phyloP scores from a whole-genome alignment of 495 filamentous ascomycete species.

The Bacidia gigantensis region DNA sequence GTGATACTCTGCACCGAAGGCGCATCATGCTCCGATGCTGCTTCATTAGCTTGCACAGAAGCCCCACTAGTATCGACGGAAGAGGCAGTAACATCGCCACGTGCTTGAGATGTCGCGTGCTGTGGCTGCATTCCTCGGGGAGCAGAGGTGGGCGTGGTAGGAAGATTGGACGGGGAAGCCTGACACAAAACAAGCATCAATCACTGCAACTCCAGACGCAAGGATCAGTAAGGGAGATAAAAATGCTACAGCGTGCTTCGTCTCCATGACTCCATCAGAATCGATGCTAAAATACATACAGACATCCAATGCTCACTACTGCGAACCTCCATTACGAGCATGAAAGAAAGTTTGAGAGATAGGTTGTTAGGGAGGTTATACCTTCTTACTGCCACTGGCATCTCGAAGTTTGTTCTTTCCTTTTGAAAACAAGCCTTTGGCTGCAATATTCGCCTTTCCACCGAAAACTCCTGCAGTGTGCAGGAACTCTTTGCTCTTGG shows the following conservation, averaged over 20 bases:
- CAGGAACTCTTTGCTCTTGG: conserved; percentile 72
- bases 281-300: conserved; percentile 9
- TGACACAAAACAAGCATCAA: conserved; percentile 21
- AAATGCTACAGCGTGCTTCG: neutral
- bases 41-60: neutral
- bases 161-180: conserved; percentile 10
- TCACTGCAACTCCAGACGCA: conserved; percentile 12
- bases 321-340: conserved; percentile 25
- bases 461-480: conserved; percentile 62
- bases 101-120: neutral
- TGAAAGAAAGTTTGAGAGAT: conserved; percentile 4
- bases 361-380: conserved; percentile 34
- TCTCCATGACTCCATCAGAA: neutral
- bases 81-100: neutral
- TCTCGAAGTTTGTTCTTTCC: conserved; percentile 66
- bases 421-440: conserved; percentile 77
- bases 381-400: conserved; percentile 56
- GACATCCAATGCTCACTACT: conserved; percentile 9
- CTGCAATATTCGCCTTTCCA: conserved; percentile 58
- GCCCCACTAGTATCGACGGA: neutral
- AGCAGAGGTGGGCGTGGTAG: conserved; percentile 1
- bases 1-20: conserved; percentile 15
- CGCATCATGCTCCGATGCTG: conserved; percentile 2
- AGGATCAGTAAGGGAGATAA: conserved; percentile 9
- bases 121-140: conserved; percentile 17